phyloP scores from a whole-genome alignment of 345 rosid genomes.

The Hypericum androsaemum region DNA sequence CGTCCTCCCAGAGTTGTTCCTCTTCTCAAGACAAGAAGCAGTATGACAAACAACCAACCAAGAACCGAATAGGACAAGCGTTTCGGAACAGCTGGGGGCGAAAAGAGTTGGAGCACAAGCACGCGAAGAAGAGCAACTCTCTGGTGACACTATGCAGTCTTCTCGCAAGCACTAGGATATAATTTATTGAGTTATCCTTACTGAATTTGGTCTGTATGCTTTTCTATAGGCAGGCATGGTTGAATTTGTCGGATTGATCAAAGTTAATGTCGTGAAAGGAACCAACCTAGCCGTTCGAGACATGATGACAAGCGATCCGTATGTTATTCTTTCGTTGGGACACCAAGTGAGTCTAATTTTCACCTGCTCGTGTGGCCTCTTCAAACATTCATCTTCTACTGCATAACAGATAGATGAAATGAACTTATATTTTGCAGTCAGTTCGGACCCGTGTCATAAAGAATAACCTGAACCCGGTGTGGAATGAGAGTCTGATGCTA shows the following conservation, averaged over 20 bases:
- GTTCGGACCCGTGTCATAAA: conserved; percentile 39
- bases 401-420: background rate
- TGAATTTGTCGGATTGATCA: conserved; percentile 87
- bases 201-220: conserved; percentile 11
- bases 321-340: conserved; percentile 78
- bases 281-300: conserved; percentile 89
- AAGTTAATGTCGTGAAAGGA: conserved; percentile 94
- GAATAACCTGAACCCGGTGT: conserved; percentile 71
- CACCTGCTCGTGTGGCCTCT: too few relatives aligned
- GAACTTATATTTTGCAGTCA: conserved; percentile 24
- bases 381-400: too few relatives aligned
- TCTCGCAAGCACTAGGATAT: too few relatives aligned
- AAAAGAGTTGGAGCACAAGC: conserved; percentile 52
- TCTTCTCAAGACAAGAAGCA: conserved; percentile 34
- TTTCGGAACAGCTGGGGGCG: conserved; percentile 91
- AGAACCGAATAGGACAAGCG: conserved; percentile 61
- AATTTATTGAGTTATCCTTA: too few relatives aligned
- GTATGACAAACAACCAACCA: conserved; percentile 44
- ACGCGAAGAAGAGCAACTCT: conserved; percentile 55
- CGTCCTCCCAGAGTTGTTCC: conserved; percentile 30
- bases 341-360: conserved; percentile 53
- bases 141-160: too few relatives aligned
- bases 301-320: conserved; percentile 83
- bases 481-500: conserved; percentile 79
- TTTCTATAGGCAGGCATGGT: conserved; percentile 84